Percentiles rank a stretch among this genome's conserved stretches.
These are phyloP conservation scores for Exserohilum rostratum DNA, from an alignment of 2,329 filamentous ascomycete species.

Conservation along the genomic window DNA sequence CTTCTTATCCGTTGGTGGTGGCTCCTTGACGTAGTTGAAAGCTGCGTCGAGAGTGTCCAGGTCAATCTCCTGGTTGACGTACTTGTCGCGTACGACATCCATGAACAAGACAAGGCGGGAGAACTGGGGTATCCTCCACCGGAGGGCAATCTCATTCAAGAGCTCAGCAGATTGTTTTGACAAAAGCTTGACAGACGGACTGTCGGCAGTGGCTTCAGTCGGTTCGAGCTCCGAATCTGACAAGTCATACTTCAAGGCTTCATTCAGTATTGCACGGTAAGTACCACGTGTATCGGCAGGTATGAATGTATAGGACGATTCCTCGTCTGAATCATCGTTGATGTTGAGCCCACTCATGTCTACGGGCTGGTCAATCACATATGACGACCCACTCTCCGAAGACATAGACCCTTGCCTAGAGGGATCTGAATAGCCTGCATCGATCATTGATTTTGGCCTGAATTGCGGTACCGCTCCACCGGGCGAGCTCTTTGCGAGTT, in stretches of 20 bases:
- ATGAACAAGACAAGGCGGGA: slow-evolving; percentile 80
- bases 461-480: slow-evolving; percentile 64
- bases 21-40: slow-evolving; percentile 81
- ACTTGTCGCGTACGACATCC: slow-evolving; percentile 85
- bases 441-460: slow-evolving; percentile 51
- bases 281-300: slow-evolving; percentile 81
- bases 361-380: slow-evolving; percentile 70
- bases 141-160: slow-evolving; percentile 79
- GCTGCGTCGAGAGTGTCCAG: slow-evolving; percentile 82
- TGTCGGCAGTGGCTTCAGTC: slow-evolving; percentile 55
- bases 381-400: slow-evolving; percentile 55
- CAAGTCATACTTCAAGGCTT: slow-evolving; percentile 70
- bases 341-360: slow-evolving; percentile 71
- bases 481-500: slow-evolving; percentile 78
- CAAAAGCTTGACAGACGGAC: slow-evolving; percentile 59
- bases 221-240: slow-evolving; percentile 60
- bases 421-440: slow-evolving; percentile 54
- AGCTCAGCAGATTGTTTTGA: slow-evolving; percentile 83
- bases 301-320: slow-evolving; percentile 83
- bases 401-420: slow-evolving; percentile 55
- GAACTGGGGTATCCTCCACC: slow-evolving; percentile 88
- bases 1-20: slow-evolving; percentile 68
- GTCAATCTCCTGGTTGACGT: slow-evolving; percentile 79
- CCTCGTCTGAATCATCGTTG: slow-evolving; percentile 57
- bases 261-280: slow-evolving; percentile 81